Evolutionary conservation across 129 eudicot genomes (phyloP), one percentile per base, ranked within the genome.

Genomic region (Flaveria sonorensis): DNA sequence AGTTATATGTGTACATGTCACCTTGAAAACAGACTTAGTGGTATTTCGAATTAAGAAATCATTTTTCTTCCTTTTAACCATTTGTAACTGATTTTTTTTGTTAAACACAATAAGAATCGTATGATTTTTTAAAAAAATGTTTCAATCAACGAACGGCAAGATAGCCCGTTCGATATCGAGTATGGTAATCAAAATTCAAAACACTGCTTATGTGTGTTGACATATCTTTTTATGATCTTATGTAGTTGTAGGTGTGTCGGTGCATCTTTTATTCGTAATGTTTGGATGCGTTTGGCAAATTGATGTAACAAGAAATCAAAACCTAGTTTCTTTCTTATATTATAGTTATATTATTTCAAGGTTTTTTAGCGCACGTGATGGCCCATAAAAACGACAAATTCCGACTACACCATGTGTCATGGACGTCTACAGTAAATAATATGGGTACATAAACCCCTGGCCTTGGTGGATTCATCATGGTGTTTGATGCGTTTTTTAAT

Each of bases 341-440:
- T 52, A 30, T 52, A 15, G 23, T 52, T 52, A 52, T 52, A n/a
- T 52, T n/a, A 52, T 52, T 52, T 52, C 21, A 19, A 18, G 24
- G 7, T 19, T 55, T 7, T 55, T 12, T 45, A 1, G 62, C 7
- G 32, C 26, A 18, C 13, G 15, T 21, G 28, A 4, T 20, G 65
- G 65, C 65, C 65, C 65, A 59, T 59, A 8, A 10, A 59, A 59
- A 11, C 32, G 65, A 59, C 65, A 59, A 59, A 9, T 59, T 59
- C 65, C 36, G 65, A 59, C 36, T 21, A 59, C 32, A 59, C 32
- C 65, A 59, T 59, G 65, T 59, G 65, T 59, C 65, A 59, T 36
- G 23, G 14, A 59, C 20, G 36, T 3, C 12, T 21, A n/a, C 61
- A 59, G 65, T 59, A 59, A 21, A 23, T 59, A 59, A 59, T 12